Conservation (phyloP, 352 stramenopile species). For the Pythium phragmitis region DNA sequence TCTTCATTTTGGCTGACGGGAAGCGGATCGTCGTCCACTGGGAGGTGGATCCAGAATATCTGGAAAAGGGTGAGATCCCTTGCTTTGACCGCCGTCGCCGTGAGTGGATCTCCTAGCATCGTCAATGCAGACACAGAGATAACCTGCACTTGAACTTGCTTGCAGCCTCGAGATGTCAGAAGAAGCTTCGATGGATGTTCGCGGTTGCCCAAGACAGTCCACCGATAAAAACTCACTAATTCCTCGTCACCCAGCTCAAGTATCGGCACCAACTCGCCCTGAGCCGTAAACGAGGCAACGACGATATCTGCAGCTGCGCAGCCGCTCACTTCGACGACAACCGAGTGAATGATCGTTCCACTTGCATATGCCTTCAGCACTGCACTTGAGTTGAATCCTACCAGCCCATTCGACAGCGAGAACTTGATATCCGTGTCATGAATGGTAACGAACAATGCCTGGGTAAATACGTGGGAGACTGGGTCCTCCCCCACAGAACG, state of each 20-base stretch:
- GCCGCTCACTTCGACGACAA: conserved; percentile 12
- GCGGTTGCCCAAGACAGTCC: neutral
- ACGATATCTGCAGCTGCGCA: conserved; percentile 1
- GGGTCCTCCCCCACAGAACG: neutral
- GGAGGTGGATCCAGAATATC: conserved; percentile 14
- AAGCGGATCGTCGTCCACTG: neutral
- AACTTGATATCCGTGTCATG: conserved; percentile 8
- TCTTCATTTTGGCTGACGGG: neutral
- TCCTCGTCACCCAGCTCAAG: neutral
- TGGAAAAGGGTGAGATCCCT: neutral
- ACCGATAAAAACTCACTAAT: conserved; percentile 3
- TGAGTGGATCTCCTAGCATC: neutral
- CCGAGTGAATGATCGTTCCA: neutral
- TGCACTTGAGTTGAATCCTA: conserved; percentile 1
- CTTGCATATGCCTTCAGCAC: neutral
- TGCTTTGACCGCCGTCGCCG: neutral
- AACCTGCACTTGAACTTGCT: conserved; percentile 2
- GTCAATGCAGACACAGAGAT: neutral
- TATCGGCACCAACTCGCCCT: neutral
- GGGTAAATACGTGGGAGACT: neutral
- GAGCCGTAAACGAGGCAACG: neutral
- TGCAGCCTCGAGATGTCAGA: conserved; percentile 6
- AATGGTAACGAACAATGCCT: conserved; percentile 2
- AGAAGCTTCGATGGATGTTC: neutral
- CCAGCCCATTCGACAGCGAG: conserved; percentile 17